These are phyloP conservation scores for Hanseniaspora guilliermondii DNA, from an alignment of 805 yeast species.

Conservation along the genomic window DNA sequence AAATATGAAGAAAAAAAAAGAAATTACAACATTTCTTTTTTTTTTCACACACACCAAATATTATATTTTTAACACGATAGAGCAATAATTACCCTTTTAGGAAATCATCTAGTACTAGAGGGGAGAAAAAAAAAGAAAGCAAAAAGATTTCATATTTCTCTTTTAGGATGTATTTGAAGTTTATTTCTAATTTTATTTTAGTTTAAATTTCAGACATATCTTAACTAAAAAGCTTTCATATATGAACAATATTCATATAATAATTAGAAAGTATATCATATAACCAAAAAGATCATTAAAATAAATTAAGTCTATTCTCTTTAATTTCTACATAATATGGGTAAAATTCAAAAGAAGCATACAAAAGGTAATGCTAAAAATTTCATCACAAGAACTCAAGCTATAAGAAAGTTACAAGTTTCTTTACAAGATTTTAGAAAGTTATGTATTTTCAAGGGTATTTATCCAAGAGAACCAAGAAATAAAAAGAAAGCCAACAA, in stretches of 20 bases:
- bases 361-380: slow-evolving; percentile 81
- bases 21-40: neutral
- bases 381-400: slow-evolving; percentile 88
- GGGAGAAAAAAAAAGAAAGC: neutral
- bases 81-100: neutral
- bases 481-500: slow-evolving; percentile 93
- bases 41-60: neutral
- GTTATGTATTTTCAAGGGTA: slow-evolving; percentile 93
- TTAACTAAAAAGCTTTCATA: neutral
- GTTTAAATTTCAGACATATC: neutral
- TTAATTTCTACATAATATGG: slow-evolving; percentile 23
- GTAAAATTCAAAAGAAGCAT: slow-evolving; percentile 67
- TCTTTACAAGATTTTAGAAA: slow-evolving; percentile 94
- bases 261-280: neutral
- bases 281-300: neutral
- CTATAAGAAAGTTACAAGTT: slow-evolving; percentile 80
- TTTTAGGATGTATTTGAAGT: neutral
- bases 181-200: neutral
- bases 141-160: neutral
- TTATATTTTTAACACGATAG: no score
- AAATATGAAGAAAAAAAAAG: neutral
- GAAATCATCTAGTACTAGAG: neutral
- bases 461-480: slow-evolving; percentile 92
- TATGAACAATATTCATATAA: neutral
- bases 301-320: no score